Evolutionary conservation across 2,329 filamentous ascomycete species (phyloP).

Genomic region (Diaporthe aspalathi): DNA sequence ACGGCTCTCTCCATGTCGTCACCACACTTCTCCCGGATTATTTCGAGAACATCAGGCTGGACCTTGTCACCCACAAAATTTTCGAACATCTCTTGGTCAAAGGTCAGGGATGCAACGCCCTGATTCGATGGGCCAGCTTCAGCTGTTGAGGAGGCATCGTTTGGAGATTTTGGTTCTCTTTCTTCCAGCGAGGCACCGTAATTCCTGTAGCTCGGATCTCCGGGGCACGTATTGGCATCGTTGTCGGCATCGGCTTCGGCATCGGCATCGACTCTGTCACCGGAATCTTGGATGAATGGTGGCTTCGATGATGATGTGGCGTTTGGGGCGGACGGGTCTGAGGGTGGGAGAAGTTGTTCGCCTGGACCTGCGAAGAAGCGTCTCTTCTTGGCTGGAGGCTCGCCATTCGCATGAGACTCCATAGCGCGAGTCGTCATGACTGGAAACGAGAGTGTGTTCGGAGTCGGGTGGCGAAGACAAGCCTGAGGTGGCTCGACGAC

Average conservation of each 20-base stretch:
- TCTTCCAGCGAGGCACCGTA: background rate
- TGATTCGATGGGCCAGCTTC: conserved; percentile 40
- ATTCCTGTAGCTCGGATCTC: accelerated
- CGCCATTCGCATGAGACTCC: conserved; percentile 33
- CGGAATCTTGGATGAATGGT: conserved; percentile 44
- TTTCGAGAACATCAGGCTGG: conserved; percentile 57
- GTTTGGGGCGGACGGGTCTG: conserved; percentile 11
- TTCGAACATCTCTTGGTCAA: conserved; percentile 70
- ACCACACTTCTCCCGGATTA: conserved; percentile 66
- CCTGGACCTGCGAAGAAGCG: conserved; percentile 43
- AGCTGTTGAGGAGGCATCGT: conserved; percentile 34
- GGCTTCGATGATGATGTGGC: conserved; percentile 2
- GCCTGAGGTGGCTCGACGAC: background rate
- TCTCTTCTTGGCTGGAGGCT: conserved; percentile 38
- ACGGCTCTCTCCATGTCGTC: conserved; percentile 71
- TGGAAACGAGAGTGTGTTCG: background rate
- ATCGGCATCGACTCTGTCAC: conserved; percentile 37
- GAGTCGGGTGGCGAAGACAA: background rate
- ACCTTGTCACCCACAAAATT: conserved; percentile 70
- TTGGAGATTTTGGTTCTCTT: conserved; percentile 39
- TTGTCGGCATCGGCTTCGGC: conserved; percentile 43
- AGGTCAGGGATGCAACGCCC: conserved; percentile 51
- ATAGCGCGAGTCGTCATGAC: conserved; percentile 44
- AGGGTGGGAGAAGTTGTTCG: conserved; percentile 33
- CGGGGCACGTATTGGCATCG: conserved; percentile 35